phyloP scores from a whole-genome alignment of 176 grass and related monocot species.

The Eleusine coracana region DNA sequence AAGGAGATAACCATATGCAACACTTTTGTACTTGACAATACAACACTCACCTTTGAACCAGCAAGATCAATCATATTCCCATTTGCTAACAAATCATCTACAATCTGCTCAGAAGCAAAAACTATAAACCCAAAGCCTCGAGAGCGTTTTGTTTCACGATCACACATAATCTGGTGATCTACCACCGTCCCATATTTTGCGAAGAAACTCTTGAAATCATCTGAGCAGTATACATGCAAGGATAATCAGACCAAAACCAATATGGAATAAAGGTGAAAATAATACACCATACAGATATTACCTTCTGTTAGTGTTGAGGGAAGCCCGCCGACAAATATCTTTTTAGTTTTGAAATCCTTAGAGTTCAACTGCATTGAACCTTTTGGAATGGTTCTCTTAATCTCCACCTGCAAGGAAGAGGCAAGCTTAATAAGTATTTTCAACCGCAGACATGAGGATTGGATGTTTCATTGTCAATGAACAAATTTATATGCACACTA shows the following conservation, averaged over 20 bases:
- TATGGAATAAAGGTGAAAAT: conserved; percentile 25
- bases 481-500: conserved; percentile 8
- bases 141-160: conserved; percentile 81
- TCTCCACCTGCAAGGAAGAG: conserved; percentile 76
- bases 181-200: conserved; percentile 73
- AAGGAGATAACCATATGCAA: conserved; percentile 16
- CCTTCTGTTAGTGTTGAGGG: conserved; percentile 73
- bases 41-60: conserved; percentile 75
- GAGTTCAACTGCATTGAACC: conserved; percentile 52
- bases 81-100: conserved; percentile 89
- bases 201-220: conserved; percentile 86
- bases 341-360: conserved; percentile 86
- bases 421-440: conserved; percentile 4
- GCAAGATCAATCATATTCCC: conserved; percentile 92
- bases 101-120: conserved; percentile 85
- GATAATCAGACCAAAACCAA: conserved; percentile 33
- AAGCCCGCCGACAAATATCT: conserved; percentile 94
- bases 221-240: conserved; percentile 51
- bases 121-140: conserved; percentile 96
- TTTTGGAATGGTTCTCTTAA: conserved; percentile 96
- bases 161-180: conserved; percentile 86
- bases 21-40: conserved; percentile 43
- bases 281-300: conserved; percentile 38
- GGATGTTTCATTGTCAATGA: not conserved
- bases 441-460: not conserved